Evolutionary conservation across 768 basidiomycete species (phyloP).

Genomic region (Trametes elegans): DNA sequence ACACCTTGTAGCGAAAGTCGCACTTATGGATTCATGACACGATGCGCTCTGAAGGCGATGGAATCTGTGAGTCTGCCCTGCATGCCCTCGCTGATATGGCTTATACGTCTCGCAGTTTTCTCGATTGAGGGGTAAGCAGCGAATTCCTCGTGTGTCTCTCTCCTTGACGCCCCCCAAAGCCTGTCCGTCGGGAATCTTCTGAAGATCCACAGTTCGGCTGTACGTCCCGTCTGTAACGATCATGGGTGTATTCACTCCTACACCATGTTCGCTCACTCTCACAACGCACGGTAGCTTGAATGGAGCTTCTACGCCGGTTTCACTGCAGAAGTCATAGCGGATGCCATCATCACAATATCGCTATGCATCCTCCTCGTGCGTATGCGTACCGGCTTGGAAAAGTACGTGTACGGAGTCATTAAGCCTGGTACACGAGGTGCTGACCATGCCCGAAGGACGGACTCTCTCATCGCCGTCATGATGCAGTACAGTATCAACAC

Average conservation of each 20-base stretch:
- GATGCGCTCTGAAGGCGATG: too few species aligned
- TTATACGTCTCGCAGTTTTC: not conserved
- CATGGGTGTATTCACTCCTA: not conserved
- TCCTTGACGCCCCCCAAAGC: too few species aligned
- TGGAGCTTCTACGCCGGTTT: constrained; percentile 24
- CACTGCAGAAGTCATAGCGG: constrained; percentile 12
- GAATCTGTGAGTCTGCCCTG: constrained; percentile 5
- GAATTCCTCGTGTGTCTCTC: not conserved
- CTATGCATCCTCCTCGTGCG: constrained; percentile 15
- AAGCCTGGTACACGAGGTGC: not conserved
- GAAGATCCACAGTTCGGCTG: too few species aligned
- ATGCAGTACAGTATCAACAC: constrained; percentile 23
- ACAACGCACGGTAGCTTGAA: not conserved
- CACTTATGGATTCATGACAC: too few species aligned
- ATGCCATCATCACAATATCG: constrained; percentile 13
- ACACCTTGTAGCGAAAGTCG: not conserved
- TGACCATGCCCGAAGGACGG: constrained; percentile 14
- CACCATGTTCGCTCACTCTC: not conserved
- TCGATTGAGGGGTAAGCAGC: not conserved
- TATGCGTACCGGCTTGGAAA: constrained; percentile 15
- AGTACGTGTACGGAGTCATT: not conserved
- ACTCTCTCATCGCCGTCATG: constrained; percentile 15
- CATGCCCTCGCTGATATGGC: too few species aligned
- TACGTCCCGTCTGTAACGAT: not conserved
- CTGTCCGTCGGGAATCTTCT: too few species aligned